Percentiles rank a stretch among this genome's conserved stretches.
Conservation (phyloP, 306 rosid genomes). For the Vigna mungo region DNA sequence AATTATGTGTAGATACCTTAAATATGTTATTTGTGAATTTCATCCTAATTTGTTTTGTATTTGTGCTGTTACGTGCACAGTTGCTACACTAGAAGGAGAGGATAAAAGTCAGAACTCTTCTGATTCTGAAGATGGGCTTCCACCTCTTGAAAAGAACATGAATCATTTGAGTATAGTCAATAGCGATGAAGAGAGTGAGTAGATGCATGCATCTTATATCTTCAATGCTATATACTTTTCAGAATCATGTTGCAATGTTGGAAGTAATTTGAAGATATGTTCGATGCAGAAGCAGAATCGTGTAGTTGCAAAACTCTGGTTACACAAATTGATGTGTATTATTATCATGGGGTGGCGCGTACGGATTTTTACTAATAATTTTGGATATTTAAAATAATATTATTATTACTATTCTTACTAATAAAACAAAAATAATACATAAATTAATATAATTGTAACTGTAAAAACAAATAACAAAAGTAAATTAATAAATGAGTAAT, state of each 20-base stretch:
- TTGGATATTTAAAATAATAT: too few species aligned
- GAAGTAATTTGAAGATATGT: conserved; percentile 21
- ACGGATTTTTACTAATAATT: too few species aligned
- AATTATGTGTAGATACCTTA: background rate
- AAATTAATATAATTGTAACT: too few species aligned
- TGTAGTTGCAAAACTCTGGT: conserved; percentile 4
- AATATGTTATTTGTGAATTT: background rate
- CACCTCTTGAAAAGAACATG: conserved; percentile 89
- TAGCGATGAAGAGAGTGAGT: conserved; percentile 63
- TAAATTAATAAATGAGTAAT: too few species aligned
- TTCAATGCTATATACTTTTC: conserved; percentile 21
- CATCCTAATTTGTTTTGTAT: conserved; percentile 14
- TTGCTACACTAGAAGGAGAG: conserved; percentile 37
- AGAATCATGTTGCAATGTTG: conserved; percentile 13
- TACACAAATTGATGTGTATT: background rate
- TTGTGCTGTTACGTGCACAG: conserved; percentile 50
- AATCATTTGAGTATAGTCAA: conserved; percentile 70
- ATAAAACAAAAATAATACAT: too few species aligned
- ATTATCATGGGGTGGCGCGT: background rate
- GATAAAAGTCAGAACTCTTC: conserved; percentile 49
- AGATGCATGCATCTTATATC: conserved; percentile 37
- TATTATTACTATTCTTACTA: too few species aligned
- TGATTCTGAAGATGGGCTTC: conserved; percentile 80
- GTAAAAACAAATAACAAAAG: too few species aligned
- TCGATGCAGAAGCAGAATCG: conserved; percentile 30